Evolutionary conservation across 768 basidiomycete species (phyloP), one percentile per base, ranked within the genome.

Genomic region (Kwoniella botswanensis): DNA sequence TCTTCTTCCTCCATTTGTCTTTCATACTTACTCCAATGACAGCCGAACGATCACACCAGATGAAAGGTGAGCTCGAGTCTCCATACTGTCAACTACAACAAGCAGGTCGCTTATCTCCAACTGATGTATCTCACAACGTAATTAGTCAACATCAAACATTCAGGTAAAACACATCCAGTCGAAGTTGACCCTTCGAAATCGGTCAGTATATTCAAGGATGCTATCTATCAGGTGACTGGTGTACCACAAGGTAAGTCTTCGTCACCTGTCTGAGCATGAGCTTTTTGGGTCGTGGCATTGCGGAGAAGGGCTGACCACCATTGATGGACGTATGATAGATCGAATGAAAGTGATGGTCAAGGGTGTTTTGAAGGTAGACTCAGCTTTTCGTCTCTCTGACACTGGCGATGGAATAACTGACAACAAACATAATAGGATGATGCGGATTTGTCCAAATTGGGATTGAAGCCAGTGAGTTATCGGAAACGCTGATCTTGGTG

Each of bases 291-390:
- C 35, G 7, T 35, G 35, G 35, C 7, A 35, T 6, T 5, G 35
- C 35, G 35, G 7, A 35, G 35, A 6, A 35, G 7, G 35, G 35
- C 35, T 35, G 35, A 35, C 7, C 35, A 7, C 7, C 6, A 9
- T 7, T 35, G 35, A 9, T 35, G 35, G 35, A 35, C 35, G 35
- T 5, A 35, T 35, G n/a, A 55, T 93, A 44, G 93, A 96, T 80
- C 88, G 94, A 59, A 95, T 97, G 93, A 99, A 98, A 85, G 91
- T 98, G 74, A 94, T 97, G 92, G 88, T 95, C 82, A 98, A 97
- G 82, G 92, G 92, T 65, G 87, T 93, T 65, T 88, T 97, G 77
- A 96, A 95, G 88, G 93, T 92, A 18, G 46, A 71, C 71, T 52
- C 64, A 18, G 29, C 60, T 42, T 12, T 13, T 21, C 56, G 10